Percentiles rank a stretch among this genome's conserved stretches.
These are phyloP conservation scores for Chrysanthemum lavandulifolium DNA, from an alignment of 129 eudicot genomes.

Conservation along the genomic window DNA sequence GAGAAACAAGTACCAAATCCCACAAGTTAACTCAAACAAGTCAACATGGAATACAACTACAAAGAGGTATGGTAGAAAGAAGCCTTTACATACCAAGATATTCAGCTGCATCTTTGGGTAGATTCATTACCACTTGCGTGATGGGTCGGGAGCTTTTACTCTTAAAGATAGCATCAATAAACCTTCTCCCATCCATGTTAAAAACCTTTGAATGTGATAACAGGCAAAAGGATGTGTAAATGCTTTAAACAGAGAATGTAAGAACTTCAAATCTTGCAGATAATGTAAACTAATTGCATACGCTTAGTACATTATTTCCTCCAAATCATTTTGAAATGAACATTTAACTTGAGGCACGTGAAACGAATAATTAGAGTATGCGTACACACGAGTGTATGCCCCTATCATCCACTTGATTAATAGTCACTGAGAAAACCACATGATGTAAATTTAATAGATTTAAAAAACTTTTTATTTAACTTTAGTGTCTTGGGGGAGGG, in stretches of 20 bases:
- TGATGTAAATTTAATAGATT: too few species aligned
- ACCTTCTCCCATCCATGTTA: conserved; percentile 98
- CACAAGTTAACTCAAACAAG: neutral
- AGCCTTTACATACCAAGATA: conserved; percentile 44
- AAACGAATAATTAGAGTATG: conserved; percentile 4
- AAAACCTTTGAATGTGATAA: conserved; percentile 47
- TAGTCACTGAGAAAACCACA: too few species aligned
- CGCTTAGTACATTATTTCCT: neutral
- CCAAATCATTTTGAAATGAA: neutral
- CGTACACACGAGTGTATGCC: too few species aligned
- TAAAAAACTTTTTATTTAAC: too few species aligned
- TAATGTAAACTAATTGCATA: neutral
- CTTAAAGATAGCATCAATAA: conserved; percentile 61
- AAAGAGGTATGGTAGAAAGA: neutral
- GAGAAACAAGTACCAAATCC: neutral
- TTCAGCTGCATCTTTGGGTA: conserved; percentile 88
- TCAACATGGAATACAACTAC: neutral
- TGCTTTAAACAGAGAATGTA: neutral
- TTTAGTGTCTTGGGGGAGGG: too few species aligned
- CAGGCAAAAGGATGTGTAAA: conserved; percentile 3
- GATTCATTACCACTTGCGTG: conserved; percentile 96
- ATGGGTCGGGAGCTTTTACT: conserved; percentile 52
- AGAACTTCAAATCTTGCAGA: conserved; percentile 11
- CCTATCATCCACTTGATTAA: too few species aligned
- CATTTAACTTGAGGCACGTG: neutral